Conservation (phyloP, 257 asterid species). For the Jacaranda mimosifolia region DNA sequence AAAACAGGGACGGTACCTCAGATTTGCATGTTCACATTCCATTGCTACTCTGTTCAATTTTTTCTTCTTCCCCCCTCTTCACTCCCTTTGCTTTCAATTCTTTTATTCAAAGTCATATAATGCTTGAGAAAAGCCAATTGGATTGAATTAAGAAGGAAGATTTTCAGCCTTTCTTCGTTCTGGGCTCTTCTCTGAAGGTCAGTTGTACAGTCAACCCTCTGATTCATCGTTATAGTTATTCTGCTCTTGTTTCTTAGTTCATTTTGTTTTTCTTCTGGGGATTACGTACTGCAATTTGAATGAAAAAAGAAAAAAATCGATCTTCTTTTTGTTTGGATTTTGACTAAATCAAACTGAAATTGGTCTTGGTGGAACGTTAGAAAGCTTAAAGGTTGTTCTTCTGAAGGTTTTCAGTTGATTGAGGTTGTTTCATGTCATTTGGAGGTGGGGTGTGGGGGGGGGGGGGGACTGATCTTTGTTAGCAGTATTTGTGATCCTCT, state of each 20-base stretch:
- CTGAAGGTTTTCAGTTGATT: conserved; percentile 33
- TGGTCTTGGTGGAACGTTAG: conserved; percentile 9
- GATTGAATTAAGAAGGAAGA: conserved; percentile 30
- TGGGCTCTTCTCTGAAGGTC: conserved; percentile 49
- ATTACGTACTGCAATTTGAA: conserved; percentile 4
- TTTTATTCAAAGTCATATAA: conserved; percentile 29
- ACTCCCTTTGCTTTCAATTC: conserved; percentile 7
- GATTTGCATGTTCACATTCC: conserved; percentile 47
- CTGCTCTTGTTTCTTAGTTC: background rate
- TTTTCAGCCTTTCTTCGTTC: conserved; percentile 25
- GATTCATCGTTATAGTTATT: conserved; percentile 9
- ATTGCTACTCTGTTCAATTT: conserved; percentile 14
- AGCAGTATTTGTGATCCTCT: conserved; percentile 32
- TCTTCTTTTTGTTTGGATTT: conserved; percentile 13
- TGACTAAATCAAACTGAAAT: conserved; percentile 41
- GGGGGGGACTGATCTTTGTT: conserved; percentile 27
- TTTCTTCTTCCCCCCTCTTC: background rate
- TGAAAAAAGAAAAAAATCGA: background rate
- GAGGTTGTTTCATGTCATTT: conserved; percentile 28
- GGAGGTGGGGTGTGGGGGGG: background rate
- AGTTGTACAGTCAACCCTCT: conserved; percentile 14
- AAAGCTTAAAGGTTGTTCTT: conserved; percentile 19
- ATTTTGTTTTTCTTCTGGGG: background rate
- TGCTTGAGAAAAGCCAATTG: conserved; percentile 37
- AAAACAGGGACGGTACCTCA: conserved; percentile 19